Evolutionary conservation across 805 yeast species (phyloP), one percentile per base, ranked within the genome.

Genomic region (Sugiyamaella floridensis): DNA sequence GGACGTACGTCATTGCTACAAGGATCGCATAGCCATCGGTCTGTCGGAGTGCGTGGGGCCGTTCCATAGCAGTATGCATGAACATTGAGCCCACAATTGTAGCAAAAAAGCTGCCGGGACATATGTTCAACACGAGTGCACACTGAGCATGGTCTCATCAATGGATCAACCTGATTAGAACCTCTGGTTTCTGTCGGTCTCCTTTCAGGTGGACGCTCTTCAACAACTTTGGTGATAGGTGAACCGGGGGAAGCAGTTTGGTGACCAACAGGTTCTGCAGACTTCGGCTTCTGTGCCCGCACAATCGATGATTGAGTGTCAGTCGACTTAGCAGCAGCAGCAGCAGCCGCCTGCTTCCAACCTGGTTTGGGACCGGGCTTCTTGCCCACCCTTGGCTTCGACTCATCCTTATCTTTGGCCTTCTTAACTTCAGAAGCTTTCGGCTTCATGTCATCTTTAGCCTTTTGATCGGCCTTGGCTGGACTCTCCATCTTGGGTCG

Each of bases 1-100:
- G 93, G 92, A 55, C 79, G 78, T 49, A 80, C 64, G 47, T 82
- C 85, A 62, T 88, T 87, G 4, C 81, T 73, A 63, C 97, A 89
- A 1, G 82, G 74, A 60, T 88, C 95, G 69, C 97, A 89, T 22
- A 75, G 69, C 97, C 97, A 89, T 52, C 76, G 76, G 32, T 45
- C 51, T 15, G 50, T 48, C 53, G 62, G 20, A 58, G 51, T 11
- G 19, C 51, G 43, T 0, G 58, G 56, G 2, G 51, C 48, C 7
- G 76, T 64, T 0, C 95, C 96, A 62, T 82, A 83, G 61, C 96
- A 89, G 0, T 76, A 66, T 2, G 78, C 71, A 64, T 89, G 97
- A 1, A 83, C 88, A 51, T 74, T 75, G 32, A 87, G 68, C 0
- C 86, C 86, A 71, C 96, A 89, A 28, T 74, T 71, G 1, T 72